Conservation (phyloP, 176 grass and related monocot genomes). For the Eleusine indica region DNA sequence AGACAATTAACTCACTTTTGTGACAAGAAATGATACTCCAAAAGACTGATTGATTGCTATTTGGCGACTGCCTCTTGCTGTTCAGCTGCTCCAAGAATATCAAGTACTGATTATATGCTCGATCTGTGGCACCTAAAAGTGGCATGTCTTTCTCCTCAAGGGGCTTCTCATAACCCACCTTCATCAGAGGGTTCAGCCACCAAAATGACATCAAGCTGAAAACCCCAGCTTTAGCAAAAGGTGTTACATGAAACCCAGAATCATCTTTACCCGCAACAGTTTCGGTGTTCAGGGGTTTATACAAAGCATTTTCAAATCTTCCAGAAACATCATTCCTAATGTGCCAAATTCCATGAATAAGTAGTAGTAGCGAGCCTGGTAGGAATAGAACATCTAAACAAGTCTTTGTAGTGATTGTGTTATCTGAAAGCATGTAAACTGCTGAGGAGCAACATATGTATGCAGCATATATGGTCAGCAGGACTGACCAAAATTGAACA, state of each 20-base stretch:
- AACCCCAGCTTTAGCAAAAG: constrained; percentile 64
- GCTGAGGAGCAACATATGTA: constrained; percentile 60
- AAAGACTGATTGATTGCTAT: constrained; percentile 49
- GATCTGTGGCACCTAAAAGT: constrained; percentile 50
- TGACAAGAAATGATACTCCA: constrained; percentile 86
- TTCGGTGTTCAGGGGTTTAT: constrained; percentile 52
- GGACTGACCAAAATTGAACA: constrained; percentile 41
- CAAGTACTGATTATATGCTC: constrained; percentile 54
- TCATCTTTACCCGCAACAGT: constrained; percentile 25
- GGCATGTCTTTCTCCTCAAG: constrained; percentile 91
- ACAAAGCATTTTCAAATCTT: constrained; percentile 46
- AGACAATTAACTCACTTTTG: constrained; percentile 62
- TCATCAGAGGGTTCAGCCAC: constrained; percentile 92
- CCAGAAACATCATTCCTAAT: constrained; percentile 26
- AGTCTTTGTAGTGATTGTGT: constrained; percentile 34
- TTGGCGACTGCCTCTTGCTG: constrained; percentile 38
- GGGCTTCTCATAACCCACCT: constrained; percentile 73
- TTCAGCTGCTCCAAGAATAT: constrained; percentile 65
- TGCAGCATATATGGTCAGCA: constrained; percentile 29
- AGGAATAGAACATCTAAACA: constrained; percentile 69
- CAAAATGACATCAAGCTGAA: constrained; percentile 82
- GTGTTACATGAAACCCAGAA: constrained; percentile 41
- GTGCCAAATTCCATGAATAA: constrained; percentile 42
- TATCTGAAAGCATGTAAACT: constrained; percentile 47
- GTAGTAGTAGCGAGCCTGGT: constrained; percentile 48